phyloP scores from a whole-genome alignment of 352 stramenopile genomes.

The Pythium rishiriense region DNA sequence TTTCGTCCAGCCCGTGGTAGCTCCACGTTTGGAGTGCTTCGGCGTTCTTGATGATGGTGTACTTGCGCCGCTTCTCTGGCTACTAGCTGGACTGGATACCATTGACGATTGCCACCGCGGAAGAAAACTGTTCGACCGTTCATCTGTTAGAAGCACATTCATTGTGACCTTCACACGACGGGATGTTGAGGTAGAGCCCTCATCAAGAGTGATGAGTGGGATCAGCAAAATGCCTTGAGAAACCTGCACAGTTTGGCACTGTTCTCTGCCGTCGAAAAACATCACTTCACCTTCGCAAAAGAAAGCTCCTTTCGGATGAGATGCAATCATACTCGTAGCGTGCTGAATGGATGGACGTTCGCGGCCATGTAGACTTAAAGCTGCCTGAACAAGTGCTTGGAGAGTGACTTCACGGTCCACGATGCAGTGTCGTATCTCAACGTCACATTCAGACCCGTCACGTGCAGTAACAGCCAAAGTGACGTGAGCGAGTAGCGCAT shows the following conservation, averaged over 20 bases:
- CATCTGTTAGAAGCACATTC: constrained; percentile 20
- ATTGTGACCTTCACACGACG: not conserved
- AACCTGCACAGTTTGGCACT: not conserved
- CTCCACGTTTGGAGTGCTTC: constrained; percentile 14
- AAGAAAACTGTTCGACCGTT: constrained; percentile 17
- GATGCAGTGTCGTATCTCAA: constrained; percentile 11
- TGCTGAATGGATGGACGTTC: not conserved
- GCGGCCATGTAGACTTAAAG: constrained; percentile 9
- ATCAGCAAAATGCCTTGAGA: constrained; percentile 18
- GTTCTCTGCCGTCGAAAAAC: not conserved
- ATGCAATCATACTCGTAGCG: not conserved
- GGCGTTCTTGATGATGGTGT: constrained; percentile 15
- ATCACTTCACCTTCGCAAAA: constrained; percentile 19
- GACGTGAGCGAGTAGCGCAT: not conserved
- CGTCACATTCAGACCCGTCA: constrained; percentile 16
- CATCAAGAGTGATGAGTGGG: constrained; percentile 7
- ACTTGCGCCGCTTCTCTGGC: constrained; percentile 20
- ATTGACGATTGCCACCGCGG: constrained; percentile 11
- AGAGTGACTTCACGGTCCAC: constrained; percentile 17
- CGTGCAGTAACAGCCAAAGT: constrained; percentile 5
- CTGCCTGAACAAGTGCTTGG: constrained; percentile 11
- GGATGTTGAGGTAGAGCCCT: not conserved
- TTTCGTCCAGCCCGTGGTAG: constrained; percentile 70
- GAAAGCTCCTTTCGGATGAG: constrained; percentile 11
- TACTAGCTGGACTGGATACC: constrained; percentile 15